Evolutionary conservation across 1,139 yeast genomes (phyloP).

Genomic region (Yamadazyma mexicana): DNA sequence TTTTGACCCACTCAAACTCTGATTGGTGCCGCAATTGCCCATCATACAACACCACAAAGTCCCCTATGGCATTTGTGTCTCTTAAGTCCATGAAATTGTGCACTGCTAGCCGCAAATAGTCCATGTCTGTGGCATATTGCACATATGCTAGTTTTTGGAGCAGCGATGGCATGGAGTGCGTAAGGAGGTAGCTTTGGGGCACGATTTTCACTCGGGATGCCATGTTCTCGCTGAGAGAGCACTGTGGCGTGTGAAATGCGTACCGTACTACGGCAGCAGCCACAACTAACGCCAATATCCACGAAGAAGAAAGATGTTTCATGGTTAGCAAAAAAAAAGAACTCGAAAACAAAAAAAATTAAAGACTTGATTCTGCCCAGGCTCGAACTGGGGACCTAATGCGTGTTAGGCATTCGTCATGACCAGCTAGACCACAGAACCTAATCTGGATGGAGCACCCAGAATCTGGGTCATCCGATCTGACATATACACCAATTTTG

Average conservation of each 20-base stretch:
- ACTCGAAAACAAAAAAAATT: conserved; percentile 1
- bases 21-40: conserved; percentile 13
- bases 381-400: conserved; percentile 99
- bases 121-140: conserved; percentile 38
- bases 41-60: conserved; percentile 29
- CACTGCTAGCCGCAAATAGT: conserved; percentile 34
- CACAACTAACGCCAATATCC: not conserved
- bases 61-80: conserved; percentile 22
- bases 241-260: not conserved
- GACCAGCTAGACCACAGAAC: conserved; percentile 13
- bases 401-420: conserved; percentile 67
- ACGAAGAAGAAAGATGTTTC: not conserved
- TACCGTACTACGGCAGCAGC: not conserved
- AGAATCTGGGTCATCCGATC: not conserved
- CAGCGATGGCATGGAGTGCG: not conserved
- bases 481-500: not conserved
- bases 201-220: not conserved
- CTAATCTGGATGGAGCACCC: not conserved
- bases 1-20: not conserved
- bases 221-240: not conserved
- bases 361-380: conserved; percentile 89
- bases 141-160: conserved; percentile 21
- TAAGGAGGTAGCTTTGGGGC: not conserved
- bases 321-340: not conserved
- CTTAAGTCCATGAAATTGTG: conserved; percentile 28